A percentile compares a stretch with the other conserved stretches of the same genome.
phyloP scores from a whole-genome alignment of 148 eudicot genomes.

The Fagopyrum esculentum region DNA sequence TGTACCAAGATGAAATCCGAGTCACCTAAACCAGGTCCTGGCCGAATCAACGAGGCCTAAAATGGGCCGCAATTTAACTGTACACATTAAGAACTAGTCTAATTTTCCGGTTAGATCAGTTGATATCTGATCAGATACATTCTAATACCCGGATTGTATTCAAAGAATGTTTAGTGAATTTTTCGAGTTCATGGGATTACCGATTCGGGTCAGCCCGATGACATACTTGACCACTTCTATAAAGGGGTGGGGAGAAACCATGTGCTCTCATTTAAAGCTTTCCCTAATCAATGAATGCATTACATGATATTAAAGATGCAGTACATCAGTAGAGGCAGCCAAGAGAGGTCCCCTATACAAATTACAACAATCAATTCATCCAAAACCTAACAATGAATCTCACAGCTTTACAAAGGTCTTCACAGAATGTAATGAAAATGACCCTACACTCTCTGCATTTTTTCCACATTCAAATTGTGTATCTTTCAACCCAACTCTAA shows the following conservation, averaged over 20 bases:
- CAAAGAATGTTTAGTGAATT: too few relatives aligned
- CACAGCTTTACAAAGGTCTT: not conserved
- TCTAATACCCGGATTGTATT: too few relatives aligned
- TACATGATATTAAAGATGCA: not conserved
- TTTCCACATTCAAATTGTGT: not conserved
- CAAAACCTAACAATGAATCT: not conserved
- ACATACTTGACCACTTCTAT: not conserved
- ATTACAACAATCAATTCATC: slow-evolving; percentile 4
- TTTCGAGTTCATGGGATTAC: too few relatives aligned
- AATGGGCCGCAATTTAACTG: too few relatives aligned
- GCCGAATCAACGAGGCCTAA: too few relatives aligned
- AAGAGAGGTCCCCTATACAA: not conserved
- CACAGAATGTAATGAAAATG: slow-evolving; percentile 8
- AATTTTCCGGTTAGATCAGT: too few relatives aligned
- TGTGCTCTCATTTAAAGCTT: slow-evolving; percentile 1
- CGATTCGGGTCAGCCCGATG: too few relatives aligned
- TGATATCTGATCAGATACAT: too few relatives aligned
- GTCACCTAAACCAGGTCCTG: too few relatives aligned
- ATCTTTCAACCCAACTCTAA: not conserved
- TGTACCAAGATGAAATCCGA: too few relatives aligned
- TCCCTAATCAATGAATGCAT: not conserved
- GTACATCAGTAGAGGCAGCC: not conserved
- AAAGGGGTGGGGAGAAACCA: not conserved
- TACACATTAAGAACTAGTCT: too few relatives aligned
- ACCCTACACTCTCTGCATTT: slow-evolving; percentile 3